Evolutionary conservation across 2,329 filamentous ascomycete genomes (phyloP).

Genomic region (Epichloe sp.): DNA sequence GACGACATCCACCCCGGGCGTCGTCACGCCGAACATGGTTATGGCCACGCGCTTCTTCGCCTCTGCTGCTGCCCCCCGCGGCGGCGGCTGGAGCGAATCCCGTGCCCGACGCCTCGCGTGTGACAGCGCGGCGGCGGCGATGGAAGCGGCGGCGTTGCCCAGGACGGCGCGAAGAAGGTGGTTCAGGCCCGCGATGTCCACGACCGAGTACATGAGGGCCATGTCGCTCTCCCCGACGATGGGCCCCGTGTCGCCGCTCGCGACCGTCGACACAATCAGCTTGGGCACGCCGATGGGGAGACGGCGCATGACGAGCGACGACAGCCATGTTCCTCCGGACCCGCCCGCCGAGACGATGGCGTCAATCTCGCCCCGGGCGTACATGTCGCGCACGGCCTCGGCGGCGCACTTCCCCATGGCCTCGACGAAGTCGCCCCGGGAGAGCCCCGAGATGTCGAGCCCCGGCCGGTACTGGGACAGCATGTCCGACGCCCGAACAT

Average conservation of each 20-base stretch:
- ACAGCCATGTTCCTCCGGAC: conserved; percentile 48
- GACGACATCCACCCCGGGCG: conserved; percentile 46
- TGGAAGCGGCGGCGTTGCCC: conserved; percentile 48
- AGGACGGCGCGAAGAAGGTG: conserved; percentile 43
- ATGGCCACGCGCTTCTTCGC: conserved; percentile 42
- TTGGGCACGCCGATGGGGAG: conserved; percentile 57
- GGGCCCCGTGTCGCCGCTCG: conserved; percentile 49
- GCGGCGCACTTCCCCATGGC: conserved; percentile 38
- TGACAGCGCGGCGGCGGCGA: conserved; percentile 41
- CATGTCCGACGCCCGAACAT: conserved; percentile 30
- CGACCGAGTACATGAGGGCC: conserved; percentile 56
- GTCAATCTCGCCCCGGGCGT: conserved; percentile 28
- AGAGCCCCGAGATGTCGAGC: conserved; percentile 23
- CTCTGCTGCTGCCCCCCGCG: not conserved
- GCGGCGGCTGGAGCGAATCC: not conserved
- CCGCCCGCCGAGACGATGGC: conserved; percentile 49
- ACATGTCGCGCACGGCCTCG: conserved; percentile 26
- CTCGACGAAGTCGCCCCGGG: conserved; percentile 42
- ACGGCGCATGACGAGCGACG: conserved; percentile 46
- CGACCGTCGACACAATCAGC: conserved; percentile 56
- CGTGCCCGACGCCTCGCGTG: conserved; percentile 19
- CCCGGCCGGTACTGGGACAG: conserved; percentile 19
- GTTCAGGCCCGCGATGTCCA: conserved; percentile 57
- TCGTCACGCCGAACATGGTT: conserved; percentile 67
- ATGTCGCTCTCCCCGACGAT: conserved; percentile 59